Evolutionary conservation across 2,329 filamentous ascomycete genomes (phyloP).

Genomic region (Claviceps capensis): DNA sequence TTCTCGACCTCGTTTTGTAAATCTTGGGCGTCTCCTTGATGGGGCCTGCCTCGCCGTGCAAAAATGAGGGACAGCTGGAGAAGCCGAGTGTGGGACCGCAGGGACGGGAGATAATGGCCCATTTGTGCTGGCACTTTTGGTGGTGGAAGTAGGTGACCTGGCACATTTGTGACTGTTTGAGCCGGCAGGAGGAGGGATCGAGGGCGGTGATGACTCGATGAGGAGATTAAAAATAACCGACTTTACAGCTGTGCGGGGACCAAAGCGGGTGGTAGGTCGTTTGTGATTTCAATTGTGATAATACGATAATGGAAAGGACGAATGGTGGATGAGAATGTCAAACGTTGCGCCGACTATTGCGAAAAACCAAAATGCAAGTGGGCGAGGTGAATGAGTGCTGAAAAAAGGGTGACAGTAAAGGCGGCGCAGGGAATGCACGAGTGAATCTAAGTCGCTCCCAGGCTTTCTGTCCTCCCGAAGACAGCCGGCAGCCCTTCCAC

Average conservation of each 20-base stretch:
- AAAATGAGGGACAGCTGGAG: conserved; percentile 30
- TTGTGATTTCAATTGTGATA: neutral
- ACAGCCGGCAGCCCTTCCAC: neutral
- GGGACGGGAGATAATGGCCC: conserved; percentile 32
- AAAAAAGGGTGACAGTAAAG: neutral
- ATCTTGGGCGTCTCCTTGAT: conserved; percentile 22
- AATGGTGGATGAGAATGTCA: neutral
- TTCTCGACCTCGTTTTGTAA: conserved; percentile 21
- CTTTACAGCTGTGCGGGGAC: neutral
- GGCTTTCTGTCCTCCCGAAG: too few species aligned
- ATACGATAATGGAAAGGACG: neutral
- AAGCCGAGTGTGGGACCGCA: conserved; percentile 39
- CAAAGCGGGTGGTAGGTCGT: neutral
- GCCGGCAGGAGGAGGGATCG: too few species aligned
- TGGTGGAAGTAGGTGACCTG: conserved; percentile 32
- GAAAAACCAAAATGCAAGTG: neutral
- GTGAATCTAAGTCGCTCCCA: neutral
- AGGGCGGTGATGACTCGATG: too few species aligned
- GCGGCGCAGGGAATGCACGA: neutral
- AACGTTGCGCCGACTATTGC: neutral
- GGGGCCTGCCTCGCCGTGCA: conserved; percentile 16
- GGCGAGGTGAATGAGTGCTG: neutral
- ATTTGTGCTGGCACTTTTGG: conserved; percentile 36
- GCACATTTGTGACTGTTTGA: conserved; percentile 26
- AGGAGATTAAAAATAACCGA: neutral